A percentile compares a stretch with the other conserved stretches of the same genome.
Evolutionary conservation across 169 alveolate species (phyloP).

Genomic region (Eimeria tenella): DNA sequence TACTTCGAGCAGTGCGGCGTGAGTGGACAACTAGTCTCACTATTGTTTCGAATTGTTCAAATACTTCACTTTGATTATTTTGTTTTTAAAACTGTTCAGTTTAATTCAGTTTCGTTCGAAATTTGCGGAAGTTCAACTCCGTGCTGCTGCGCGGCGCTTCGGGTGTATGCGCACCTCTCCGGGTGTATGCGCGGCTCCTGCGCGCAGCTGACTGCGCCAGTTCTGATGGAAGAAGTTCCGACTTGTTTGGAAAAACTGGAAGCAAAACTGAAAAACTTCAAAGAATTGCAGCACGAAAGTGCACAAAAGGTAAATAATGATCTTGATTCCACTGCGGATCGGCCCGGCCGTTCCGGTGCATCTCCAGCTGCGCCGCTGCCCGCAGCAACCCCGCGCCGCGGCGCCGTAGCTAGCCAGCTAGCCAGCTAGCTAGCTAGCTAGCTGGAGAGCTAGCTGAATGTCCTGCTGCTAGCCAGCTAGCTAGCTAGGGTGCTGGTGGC

Average conservation of each 20-base stretch:
- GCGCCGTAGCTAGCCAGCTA: too few relatives aligned
- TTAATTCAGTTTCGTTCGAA: too few relatives aligned
- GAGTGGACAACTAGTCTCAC: not conserved
- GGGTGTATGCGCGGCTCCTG: not conserved
- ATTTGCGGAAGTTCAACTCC: too few relatives aligned
- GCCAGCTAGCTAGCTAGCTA: not conserved
- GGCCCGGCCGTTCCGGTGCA: not conserved
- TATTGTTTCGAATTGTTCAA: too few relatives aligned
- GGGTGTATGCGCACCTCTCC: too few relatives aligned
- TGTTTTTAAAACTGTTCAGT: too few relatives aligned
- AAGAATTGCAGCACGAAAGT: constrained; percentile 26
- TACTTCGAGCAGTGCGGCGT: constrained; percentile 78
- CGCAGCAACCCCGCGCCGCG: too few relatives aligned
- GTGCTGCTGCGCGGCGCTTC: too few relatives aligned
- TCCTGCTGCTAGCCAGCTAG: too few relatives aligned
- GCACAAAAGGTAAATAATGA: constrained; percentile 7
- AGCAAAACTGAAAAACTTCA: constrained; percentile 63
- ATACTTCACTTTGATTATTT: too few relatives aligned
- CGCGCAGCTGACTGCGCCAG: constrained; percentile 49
- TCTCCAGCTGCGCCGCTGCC: too few relatives aligned
- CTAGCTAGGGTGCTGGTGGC: not conserved
- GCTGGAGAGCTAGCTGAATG: too few relatives aligned
- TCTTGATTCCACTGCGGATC: not conserved
- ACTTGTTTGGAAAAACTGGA: constrained; percentile 51
- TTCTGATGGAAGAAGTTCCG: constrained; percentile 25